A percentile compares a stretch with the other conserved stretches of the same genome.
Evolutionary conservation across 805 yeast species (phyloP).

Genomic region (Saccharomycopsis microspora): DNA sequence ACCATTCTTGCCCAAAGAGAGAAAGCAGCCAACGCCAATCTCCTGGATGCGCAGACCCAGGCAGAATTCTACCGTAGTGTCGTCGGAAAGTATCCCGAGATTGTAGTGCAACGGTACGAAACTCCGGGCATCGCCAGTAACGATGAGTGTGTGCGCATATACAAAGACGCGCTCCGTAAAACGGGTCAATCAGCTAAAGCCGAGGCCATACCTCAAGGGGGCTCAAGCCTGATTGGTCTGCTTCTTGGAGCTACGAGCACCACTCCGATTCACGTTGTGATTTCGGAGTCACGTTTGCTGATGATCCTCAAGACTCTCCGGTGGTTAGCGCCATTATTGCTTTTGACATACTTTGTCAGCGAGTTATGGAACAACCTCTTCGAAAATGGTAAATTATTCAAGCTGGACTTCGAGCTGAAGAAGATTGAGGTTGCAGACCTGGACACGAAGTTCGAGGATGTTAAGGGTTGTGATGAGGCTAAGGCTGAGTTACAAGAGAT

Average conservation of each 20-base stretch:
- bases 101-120: constrained; percentile 89
- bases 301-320: constrained; percentile 78
- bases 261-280: constrained; percentile 90
- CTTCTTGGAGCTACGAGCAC: constrained; percentile 17
- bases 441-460: constrained; percentile 83
- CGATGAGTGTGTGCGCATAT: constrained; percentile 66
- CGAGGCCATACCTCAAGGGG: constrained; percentile 38
- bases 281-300: constrained; percentile 74
- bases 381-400: constrained; percentile 59
- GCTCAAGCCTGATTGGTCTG: constrained; percentile 22
- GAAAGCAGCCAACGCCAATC: constrained; percentile 72
- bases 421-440: constrained; percentile 76
- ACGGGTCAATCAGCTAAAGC: constrained; percentile 75
- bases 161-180: constrained; percentile 69
- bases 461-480: constrained; percentile 97
- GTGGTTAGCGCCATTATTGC: constrained; percentile 75
- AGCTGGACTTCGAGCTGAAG: constrained; percentile 63
- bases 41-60: constrained; percentile 60
- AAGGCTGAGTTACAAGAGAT: constrained; percentile 94
- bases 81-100: constrained; percentile 82
- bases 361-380: constrained; percentile 28
- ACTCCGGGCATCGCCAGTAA: constrained; percentile 86
- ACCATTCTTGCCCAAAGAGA: constrained; percentile 48
- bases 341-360: constrained; percentile 20
- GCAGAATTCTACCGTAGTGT: constrained; percentile 73